These are phyloP conservation scores for Endocalyx cinctus DNA, from an alignment of 2,329 filamentous ascomycete species.

Conservation along the genomic window DNA sequence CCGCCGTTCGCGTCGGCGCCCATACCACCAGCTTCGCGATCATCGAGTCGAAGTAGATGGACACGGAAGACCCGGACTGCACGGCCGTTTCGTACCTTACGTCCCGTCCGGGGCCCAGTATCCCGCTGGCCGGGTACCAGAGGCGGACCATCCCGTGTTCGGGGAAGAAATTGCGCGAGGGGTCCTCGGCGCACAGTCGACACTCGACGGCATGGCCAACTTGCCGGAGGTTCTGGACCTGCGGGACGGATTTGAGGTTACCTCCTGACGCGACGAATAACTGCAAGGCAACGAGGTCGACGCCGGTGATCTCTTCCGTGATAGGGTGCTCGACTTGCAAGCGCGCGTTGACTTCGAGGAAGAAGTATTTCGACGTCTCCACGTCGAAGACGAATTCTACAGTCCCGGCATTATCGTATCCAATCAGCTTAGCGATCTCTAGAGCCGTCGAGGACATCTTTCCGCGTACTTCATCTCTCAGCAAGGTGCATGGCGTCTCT, in stretches of 20 bases:
- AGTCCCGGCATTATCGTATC: constrained; percentile 30
- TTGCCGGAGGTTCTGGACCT: too few species aligned
- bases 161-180: too few species aligned
- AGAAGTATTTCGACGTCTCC: constrained; percentile 54
- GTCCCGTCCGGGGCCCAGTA: too few species aligned
- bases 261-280: constrained; percentile 10
- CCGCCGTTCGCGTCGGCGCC: too few species aligned
- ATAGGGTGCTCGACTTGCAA: constrained; percentile 76
- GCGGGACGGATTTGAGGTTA: constrained; percentile 1
- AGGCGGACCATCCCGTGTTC: too few species aligned
- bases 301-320: constrained; percentile 47
- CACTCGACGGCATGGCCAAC: too few species aligned
- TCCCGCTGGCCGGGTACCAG: too few species aligned
- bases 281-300: constrained; percentile 11
- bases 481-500: constrained; percentile 47
- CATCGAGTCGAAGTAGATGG: too few species aligned
- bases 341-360: constrained; percentile 52
- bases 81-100: too few species aligned
- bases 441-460: constrained; percentile 50
- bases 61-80: too few species aligned
- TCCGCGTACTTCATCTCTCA: constrained; percentile 38
- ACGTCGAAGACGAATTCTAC: constrained; percentile 61
- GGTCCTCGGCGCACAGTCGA: too few species aligned
- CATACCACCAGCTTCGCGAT: too few species aligned
- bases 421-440: constrained; percentile 41